Conservation (phyloP, 2,329 filamentous ascomycete genomes). For the Scopulariopsis brevicaulis region DNA sequence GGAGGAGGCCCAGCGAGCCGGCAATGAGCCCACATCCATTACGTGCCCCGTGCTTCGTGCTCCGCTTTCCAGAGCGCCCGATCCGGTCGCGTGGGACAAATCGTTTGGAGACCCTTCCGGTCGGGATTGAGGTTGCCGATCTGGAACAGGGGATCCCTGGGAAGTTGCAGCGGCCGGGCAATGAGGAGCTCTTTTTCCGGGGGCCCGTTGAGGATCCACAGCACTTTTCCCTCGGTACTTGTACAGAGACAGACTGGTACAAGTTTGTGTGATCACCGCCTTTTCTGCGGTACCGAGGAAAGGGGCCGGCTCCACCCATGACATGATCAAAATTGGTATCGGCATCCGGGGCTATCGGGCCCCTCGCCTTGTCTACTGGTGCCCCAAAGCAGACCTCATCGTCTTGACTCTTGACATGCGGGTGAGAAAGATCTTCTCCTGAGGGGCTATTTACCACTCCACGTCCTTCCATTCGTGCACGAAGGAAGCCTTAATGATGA, state of each 20-base stretch:
- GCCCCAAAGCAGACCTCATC: too few relatives aligned
- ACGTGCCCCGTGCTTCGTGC: background rate
- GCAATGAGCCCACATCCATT: background rate
- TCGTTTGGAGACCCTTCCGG: background rate
- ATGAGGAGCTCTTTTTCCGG: too few relatives aligned
- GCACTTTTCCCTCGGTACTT: background rate
- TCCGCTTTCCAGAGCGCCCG: background rate
- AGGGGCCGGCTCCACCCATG: conserved; percentile 1
- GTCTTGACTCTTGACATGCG: too few relatives aligned
- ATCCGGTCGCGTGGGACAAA: background rate
- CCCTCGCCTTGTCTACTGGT: too few relatives aligned
- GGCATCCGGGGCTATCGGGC: background rate
- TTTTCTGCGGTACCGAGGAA: background rate
- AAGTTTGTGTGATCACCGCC: background rate
- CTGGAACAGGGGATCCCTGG: background rate
- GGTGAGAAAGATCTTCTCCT: too few relatives aligned
- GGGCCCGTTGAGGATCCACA: background rate
- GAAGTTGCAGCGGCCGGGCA: background rate
- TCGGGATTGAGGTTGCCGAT: background rate
- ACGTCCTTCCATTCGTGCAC: too few relatives aligned
- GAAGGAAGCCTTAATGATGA: too few relatives aligned
- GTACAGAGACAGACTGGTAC: background rate
- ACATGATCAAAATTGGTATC: conserved; percentile 3
- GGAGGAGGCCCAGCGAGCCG: background rate
- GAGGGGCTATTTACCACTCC: too few relatives aligned